phyloP scores from a whole-genome alignment of 495 filamentous ascomycete species.

The Penicillium psychrofluorescens region DNA sequence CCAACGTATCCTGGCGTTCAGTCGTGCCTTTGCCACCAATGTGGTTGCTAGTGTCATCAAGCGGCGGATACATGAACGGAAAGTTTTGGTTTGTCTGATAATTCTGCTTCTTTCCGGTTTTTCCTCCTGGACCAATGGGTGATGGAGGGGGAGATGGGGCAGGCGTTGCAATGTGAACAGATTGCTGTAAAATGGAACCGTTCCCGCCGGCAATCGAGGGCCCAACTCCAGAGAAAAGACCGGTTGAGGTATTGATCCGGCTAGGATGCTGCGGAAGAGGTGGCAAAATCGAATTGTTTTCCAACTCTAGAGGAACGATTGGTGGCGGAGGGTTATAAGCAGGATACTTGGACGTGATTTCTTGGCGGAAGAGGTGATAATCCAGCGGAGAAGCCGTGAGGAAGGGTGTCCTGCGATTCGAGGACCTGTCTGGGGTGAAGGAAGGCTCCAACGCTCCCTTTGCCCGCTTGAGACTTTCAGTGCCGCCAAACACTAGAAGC shows the following conservation, averaged over 20 bases:
- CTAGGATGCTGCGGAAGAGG: conserved; percentile 69
- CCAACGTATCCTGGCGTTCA: conserved; percentile 64
- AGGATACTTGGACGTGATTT: conserved; percentile 98
- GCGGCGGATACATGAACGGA: conserved; percentile 90
- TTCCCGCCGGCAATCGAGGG: conserved; percentile 36
- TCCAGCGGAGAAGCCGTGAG: conserved; percentile 92
- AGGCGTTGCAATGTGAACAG: conserved; percentile 95
- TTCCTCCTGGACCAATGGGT: conserved; percentile 77
- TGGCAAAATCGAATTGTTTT: conserved; percentile 85
- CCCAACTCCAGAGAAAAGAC: conserved; percentile 35
- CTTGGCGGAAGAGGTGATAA: conserved; percentile 92
- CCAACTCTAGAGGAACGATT: conserved; percentile 76
- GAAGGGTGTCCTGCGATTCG: conserved; percentile 39
- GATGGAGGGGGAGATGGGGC: conserved; percentile 96
- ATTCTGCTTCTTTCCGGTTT: conserved; percentile 96
- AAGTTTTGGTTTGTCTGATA: conserved; percentile 99
- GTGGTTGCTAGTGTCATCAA: conserved; percentile 73
- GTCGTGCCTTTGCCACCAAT: conserved; percentile 81
- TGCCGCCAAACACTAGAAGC: conserved; percentile 76
- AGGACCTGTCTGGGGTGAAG: conserved; percentile 21
- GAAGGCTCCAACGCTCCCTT: conserved; percentile 51
- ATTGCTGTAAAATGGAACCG: conserved; percentile 86
- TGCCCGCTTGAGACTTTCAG: conserved; percentile 57
- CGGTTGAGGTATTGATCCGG: conserved; percentile 33
- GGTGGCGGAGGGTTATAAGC: conserved; percentile 86